Base-by-base conservation (phyloP, 305 asterid species). In the Nicotiana rustica region DNA sequence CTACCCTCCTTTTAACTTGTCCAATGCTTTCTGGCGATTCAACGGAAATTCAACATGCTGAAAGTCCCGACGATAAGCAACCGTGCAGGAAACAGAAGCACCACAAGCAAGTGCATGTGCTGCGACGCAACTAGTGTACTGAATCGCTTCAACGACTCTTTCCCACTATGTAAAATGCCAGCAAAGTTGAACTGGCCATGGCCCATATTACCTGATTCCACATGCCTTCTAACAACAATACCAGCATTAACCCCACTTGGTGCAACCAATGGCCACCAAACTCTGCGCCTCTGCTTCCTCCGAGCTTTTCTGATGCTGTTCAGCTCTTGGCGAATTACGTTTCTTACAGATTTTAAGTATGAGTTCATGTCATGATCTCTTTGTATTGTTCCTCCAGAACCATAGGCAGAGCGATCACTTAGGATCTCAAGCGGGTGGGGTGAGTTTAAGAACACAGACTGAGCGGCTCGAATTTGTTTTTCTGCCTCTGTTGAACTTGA, bases 351-450 rank as follows among this genome's bases (percentile, higher is more conserved):
- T 84, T 87, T 93, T 80, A 89, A 67, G 83, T 96, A 96, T 0
- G 98, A 91, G 80, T 79, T 67, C 98, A 92, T 92, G 81, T 96
- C 99, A 21, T 96, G 99, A 86, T 96, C 99, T 81, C 98, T 87
- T 62, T 91, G 97, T 73, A 96, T 93, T 56, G 89, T 86, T 15
- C 99, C 99, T 44, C 89, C 94, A 0, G 94, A 88, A 6, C 99
- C 99, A 81, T 96, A 96, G n/a, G 98, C 99, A 1, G 93, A 86
- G 4, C 98, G 97, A 80, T 94, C 98, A 10, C 98, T 94, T 17
- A 96, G 77, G 66, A 94, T 93, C 88, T 96, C 99, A 1, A 96
- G 98, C 2, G 99, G 99, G 85, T 96, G 99, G 1, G 99, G 99
- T 0, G 97, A 87, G 91, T 92, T 94, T 41, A 96, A 25, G 82